Evolutionary conservation across 306 rosid species (phyloP).

Genomic region (Vachellia collinsii): DNA sequence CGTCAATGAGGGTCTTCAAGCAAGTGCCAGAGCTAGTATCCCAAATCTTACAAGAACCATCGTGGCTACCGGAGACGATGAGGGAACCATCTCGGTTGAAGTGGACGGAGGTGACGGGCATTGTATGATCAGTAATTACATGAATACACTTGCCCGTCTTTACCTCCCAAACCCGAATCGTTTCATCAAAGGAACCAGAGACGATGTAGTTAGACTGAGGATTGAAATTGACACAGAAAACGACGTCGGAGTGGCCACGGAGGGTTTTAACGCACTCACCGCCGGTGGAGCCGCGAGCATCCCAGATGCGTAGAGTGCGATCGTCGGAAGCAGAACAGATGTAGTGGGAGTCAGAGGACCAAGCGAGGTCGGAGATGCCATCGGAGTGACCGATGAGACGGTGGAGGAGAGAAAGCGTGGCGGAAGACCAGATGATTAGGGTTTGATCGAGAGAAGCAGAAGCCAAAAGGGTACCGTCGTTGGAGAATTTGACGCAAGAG

Average conservation of each 20-base stretch:
- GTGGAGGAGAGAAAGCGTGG: constrained; percentile 60
- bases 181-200: constrained; percentile 88
- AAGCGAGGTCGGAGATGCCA: constrained; percentile 80
- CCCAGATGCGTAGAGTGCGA: constrained; percentile 93
- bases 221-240: constrained; percentile 89
- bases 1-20: constrained; percentile 76
- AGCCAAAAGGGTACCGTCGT: constrained; percentile 78
- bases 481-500: constrained; percentile 86
- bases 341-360: constrained; percentile 96
- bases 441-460: constrained; percentile 89
- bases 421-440: constrained; percentile 74
- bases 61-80: constrained; percentile 88
- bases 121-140: constrained; percentile 59
- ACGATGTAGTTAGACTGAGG: constrained; percentile 80
- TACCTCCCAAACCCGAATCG: constrained; percentile 88
- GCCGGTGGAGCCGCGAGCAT: constrained; percentile 60
- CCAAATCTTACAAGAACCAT: constrained; percentile 94
- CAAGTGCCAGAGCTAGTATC: constrained; percentile 55
- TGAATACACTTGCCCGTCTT: constrained; percentile 82
- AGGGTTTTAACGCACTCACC: constrained; percentile 84
- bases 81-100: constrained; percentile 92
- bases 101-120: constrained; percentile 84
- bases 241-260: constrained; percentile 70
- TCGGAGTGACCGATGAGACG: constrained; percentile 80
- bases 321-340: constrained; percentile 96